phyloP scores from a whole-genome alignment of 768 basidiomycete species.

The Leccinellum albellum region DNA sequence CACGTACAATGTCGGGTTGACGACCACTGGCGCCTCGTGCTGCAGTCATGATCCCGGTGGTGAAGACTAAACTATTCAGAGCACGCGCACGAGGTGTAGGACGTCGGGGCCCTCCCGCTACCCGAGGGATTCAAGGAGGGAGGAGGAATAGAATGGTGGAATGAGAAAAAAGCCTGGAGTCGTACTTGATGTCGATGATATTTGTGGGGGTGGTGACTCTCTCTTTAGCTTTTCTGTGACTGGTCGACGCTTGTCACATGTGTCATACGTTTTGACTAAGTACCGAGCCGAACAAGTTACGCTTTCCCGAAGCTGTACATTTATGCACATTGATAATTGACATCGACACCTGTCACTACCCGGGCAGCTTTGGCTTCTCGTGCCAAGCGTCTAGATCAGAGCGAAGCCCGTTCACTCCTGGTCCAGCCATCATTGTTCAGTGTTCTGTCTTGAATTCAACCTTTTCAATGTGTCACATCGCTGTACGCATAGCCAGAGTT shows the following conservation, averaged over 20 bases:
- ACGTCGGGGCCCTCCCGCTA: constrained; percentile 2
- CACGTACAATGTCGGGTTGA: constrained; percentile 20
- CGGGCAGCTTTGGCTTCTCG: not conserved
- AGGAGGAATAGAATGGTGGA: not conserved
- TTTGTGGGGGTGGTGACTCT: not conserved
- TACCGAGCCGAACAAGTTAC: not conserved
- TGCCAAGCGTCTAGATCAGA: not conserved
- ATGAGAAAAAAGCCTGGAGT: not conserved
- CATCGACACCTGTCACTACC: not conserved
- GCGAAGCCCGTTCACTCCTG: not conserved
- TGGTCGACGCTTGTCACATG: not conserved
- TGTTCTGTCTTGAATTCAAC: constrained; percentile 1
- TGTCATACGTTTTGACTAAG: not conserved
- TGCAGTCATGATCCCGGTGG: constrained; percentile 17
- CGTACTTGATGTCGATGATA: not conserved
- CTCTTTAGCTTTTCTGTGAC: not conserved
- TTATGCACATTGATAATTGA: not conserved
- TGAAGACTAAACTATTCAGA: not conserved
- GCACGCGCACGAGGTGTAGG: constrained; percentile 4
- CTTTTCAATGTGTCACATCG: not conserved
- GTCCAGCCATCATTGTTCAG: not conserved
- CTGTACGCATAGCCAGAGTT: not conserved
- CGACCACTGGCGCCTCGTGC: constrained; percentile 7
- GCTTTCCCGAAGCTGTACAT: not conserved
- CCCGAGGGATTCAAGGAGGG: not conserved